Base-by-base conservation (phyloP, 768 basidiomycete species). In the Paxillus involutus region DNA sequence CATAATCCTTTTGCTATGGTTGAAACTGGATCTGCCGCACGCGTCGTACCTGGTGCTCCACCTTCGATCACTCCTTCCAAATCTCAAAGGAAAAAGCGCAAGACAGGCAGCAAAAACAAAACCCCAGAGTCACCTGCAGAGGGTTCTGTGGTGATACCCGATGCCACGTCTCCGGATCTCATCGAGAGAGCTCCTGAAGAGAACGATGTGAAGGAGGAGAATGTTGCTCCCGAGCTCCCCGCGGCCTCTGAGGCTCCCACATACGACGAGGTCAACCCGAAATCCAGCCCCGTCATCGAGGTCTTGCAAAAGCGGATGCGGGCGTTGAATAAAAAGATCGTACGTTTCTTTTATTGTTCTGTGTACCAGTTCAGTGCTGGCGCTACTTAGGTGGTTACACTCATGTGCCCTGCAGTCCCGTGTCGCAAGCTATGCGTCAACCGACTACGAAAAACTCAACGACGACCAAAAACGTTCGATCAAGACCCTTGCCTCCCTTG, bases 401-500 rank as follows among this genome's bases (percentile, higher is more conserved):
- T 39, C 36, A 40, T 48, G 24, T 52, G 11, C 44, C 55, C 50
- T 53, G 37, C 60, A 95, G 94, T 77, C 79, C 56, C 84, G 93
- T 57, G 82, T 91, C 76, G 75, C 84, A 44, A 72, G 75, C 11
- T 94, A 96, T 67, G 81, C 87, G 30, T 62, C 82, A 3, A 86
- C 80, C 17, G 83, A 85, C 26, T 69, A 79, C 3, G 84, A 85
- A 51, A 87, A 88, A 63, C 80, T 95, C 50, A 91, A 96, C 58
- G 90, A 93, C 40, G 94, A 96, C 71, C 94, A 97, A 73, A 88
- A 80, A 59, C 83, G 85, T 33, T 77, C 80, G 2, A 62, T 94
- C 49, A 88, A 83, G 59, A 85, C 81, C 16, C 82, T 96, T 42
- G 81, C 93, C 10, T 76, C 78, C 6, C 75, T 95, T 19, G 92